Percentiles rank a stretch among this genome's conserved stretches.
Evolutionary conservation across 805 yeast genomes (phyloP).

Genomic region (Candida morakotiae): DNA sequence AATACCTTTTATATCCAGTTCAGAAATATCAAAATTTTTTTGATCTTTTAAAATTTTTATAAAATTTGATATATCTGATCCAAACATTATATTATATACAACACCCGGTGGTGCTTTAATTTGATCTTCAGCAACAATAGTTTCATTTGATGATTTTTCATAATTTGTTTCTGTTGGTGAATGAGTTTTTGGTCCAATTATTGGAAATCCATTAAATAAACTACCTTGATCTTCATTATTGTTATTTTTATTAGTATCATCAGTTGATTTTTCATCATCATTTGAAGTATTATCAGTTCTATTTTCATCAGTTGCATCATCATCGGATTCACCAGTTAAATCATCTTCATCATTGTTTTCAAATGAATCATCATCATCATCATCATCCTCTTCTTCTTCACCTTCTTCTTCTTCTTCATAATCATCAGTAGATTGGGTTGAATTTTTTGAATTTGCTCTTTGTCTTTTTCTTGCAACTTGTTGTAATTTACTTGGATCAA

Average conservation of each 20-base stretch:
- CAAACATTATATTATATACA: constrained; percentile 57
- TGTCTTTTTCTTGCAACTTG: constrained; percentile 3
- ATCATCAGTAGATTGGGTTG: constrained; percentile 1
- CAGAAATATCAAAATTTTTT: constrained; percentile 58
- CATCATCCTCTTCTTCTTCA: constrained; percentile 5
- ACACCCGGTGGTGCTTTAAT: constrained; percentile 65
- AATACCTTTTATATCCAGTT: constrained; percentile 32
- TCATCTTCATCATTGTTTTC: constrained; percentile 1
- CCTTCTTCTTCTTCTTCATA: constrained; percentile 13
- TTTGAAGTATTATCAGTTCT: too few relatives aligned
- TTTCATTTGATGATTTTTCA: constrained; percentile 45
- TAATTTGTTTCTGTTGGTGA: constrained; percentile 47
- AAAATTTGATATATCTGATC: constrained; percentile 47
- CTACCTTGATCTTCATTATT: constrained; percentile 17
- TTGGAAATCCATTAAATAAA: constrained; percentile 34
- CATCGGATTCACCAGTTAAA: constrained; percentile 10
- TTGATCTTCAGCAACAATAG: constrained; percentile 49
- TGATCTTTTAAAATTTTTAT: constrained; percentile 50
- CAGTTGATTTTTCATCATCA: too few relatives aligned
- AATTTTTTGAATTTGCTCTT: constrained; percentile 8
- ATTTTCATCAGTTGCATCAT: too few relatives aligned
- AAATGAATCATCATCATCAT: constrained; percentile 4
- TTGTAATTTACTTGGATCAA: constrained; percentile 13
- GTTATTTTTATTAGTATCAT: too few relatives aligned
- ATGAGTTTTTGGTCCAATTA: constrained; percentile 45